Conservation (phyloP, 2,329 filamentous ascomycete genomes). For the Curvularia hawaiiensis region DNA sequence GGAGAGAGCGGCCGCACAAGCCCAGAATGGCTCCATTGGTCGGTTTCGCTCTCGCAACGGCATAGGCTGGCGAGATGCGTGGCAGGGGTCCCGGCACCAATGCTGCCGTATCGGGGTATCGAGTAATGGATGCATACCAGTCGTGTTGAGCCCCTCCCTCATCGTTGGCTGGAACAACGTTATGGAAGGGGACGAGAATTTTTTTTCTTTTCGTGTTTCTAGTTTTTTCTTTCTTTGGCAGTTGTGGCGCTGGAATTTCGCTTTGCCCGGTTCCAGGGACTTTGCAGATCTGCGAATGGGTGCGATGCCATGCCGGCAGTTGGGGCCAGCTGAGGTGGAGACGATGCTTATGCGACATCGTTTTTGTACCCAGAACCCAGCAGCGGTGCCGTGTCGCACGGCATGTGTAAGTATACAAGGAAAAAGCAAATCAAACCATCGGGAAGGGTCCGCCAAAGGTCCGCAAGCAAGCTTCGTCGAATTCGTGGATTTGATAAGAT, state of each 20-base stretch:
- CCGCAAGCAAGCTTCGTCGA: neutral
- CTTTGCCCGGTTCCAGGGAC: neutral
- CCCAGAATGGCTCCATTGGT: neutral
- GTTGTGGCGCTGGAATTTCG: neutral
- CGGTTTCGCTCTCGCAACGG: constrained; percentile 1
- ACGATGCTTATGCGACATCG: neutral
- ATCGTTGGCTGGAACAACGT: neutral
- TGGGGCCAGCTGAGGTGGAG: neutral
- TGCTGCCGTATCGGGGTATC: neutral
- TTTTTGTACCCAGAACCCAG: neutral
- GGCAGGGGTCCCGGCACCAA: neutral
- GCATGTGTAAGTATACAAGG: neutral
- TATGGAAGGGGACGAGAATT: neutral
- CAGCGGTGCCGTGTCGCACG: neutral
- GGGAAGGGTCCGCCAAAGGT: neutral
- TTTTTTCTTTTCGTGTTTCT: neutral
- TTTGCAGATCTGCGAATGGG: neutral
- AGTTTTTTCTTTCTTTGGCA: neutral
- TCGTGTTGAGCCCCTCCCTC: neutral
- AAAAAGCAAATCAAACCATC: neutral
- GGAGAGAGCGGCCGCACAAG: neutral
- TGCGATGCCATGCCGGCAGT: neutral
- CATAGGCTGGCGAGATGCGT: neutral
- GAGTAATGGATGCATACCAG: neutral
- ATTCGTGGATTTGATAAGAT: neutral